Percentiles rank a stretch among this genome's conserved stretches.
phyloP scores from a whole-genome alignment of 192 early-diverging fungal genomes.

The Entophlyctis luteolus region DNA sequence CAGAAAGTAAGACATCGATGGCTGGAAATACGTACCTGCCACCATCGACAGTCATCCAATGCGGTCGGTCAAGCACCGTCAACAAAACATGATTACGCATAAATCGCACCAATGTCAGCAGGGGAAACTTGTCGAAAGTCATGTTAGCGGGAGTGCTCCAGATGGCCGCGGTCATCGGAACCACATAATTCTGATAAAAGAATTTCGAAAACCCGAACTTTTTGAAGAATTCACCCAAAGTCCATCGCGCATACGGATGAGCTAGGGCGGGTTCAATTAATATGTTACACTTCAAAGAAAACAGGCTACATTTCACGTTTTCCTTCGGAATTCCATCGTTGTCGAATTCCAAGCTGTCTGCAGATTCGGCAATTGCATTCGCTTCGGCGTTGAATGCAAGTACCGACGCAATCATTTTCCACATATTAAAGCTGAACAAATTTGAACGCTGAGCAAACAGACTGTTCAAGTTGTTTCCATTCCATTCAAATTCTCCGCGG shows the following conservation, averaged over 20 bases:
- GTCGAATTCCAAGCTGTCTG: conserved; percentile 41
- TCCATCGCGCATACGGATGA: conserved; percentile 40
- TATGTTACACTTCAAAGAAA: neutral
- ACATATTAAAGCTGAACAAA: conserved; percentile 41
- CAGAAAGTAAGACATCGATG: no score
- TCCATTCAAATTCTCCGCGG: conserved; percentile 61
- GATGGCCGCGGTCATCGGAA: conserved; percentile 65
- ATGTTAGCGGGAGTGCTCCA: conserved; percentile 62
- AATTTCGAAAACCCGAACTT: conserved; percentile 48
- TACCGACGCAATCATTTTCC: conserved; percentile 53
- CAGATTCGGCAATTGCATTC: conserved; percentile 41
- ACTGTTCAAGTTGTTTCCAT: conserved; percentile 49
- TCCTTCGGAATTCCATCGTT: conserved; percentile 22
- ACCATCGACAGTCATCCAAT: conserved; percentile 55
- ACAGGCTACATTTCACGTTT: neutral
- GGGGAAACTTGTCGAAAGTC: conserved; percentile 53
- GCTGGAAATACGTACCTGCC: conserved; percentile 37
- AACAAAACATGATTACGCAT: conserved; percentile 61
- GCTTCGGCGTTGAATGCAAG: conserved; percentile 55
- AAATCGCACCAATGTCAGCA: conserved; percentile 60
- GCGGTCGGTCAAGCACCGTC: conserved; percentile 47
- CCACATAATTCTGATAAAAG: conserved; percentile 62
- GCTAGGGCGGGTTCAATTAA: neutral
- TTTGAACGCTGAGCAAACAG: conserved; percentile 57
- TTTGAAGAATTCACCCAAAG: conserved; percentile 52